These are phyloP conservation scores for Parastagonospora avenae DNA, from an alignment of 2,329 filamentous ascomycete species.

Conservation along the genomic window DNA sequence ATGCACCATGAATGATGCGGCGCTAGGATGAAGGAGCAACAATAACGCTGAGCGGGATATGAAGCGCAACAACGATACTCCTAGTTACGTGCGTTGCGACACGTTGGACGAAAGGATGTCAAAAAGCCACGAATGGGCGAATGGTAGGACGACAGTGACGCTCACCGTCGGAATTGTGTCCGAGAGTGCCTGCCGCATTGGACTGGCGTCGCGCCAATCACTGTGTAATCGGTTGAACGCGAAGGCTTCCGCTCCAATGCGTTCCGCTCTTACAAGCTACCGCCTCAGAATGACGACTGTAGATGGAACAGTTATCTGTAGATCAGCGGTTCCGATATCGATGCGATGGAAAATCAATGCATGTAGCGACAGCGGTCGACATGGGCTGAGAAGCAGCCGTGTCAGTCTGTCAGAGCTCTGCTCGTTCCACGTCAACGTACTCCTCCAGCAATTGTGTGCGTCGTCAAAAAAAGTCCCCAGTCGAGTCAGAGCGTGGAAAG, in stretches of 20 bases:
- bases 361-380: not conserved
- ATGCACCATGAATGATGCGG: slow-evolving; percentile 1
- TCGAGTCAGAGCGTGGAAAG: slow-evolving; percentile 15
- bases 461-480: slow-evolving; percentile 9
- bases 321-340: no score
- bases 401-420: slow-evolving; percentile 17
- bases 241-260: slow-evolving; percentile 8
- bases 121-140: not conserved
- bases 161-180: slow-evolving; percentile 15
- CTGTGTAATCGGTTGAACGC: slow-evolving; percentile 2
- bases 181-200: slow-evolving; percentile 15
- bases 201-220: slow-evolving; percentile 10
- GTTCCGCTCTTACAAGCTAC: slow-evolving; percentile 7
- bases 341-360: not conserved
- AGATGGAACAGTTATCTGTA: slow-evolving; percentile 3
- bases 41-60: not conserved
- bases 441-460: slow-evolving; percentile 12
- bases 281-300: slow-evolving; percentile 10
- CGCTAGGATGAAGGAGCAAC: not conserved
- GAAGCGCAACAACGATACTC: no score
- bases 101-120: not conserved
- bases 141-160: slow-evolving; percentile 9
- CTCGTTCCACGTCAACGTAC: slow-evolving; percentile 10
- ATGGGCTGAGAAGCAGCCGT: slow-evolving; percentile 1
- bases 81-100: not conserved